These are phyloP conservation scores for Coemansia sp. DNA, from an alignment of 192 early-diverging fungal genomes.

Conservation along the genomic window DNA sequence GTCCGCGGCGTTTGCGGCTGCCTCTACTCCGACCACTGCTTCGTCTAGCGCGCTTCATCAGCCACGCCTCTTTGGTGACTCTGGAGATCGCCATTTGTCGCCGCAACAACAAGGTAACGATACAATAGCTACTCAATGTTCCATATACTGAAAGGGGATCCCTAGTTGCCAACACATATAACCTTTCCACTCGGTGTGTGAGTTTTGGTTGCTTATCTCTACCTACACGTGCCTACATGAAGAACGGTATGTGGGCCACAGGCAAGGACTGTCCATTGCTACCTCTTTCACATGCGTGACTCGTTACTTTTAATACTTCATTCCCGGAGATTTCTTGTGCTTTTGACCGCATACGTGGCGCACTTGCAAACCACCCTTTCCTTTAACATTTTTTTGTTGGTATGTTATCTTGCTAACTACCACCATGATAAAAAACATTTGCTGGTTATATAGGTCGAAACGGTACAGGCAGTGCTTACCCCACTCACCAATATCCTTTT, in stretches of 20 bases:
- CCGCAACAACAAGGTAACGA: slow-evolving; percentile 23
- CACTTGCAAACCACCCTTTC: slow-evolving; percentile 6
- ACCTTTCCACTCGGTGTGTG: neutral
- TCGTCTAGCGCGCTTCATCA: slow-evolving; percentile 9
- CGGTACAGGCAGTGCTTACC: slow-evolving; percentile 39
- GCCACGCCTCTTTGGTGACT: slow-evolving; percentile 31
- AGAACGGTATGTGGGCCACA: neutral
- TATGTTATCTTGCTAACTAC: neutral
- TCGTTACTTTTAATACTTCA: neutral
- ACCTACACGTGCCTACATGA: neutral
- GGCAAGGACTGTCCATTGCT: too few species aligned
- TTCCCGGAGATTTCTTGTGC: neutral
- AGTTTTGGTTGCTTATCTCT: neutral
- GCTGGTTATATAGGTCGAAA: slow-evolving; percentile 26
- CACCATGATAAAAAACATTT: neutral
- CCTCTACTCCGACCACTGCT: slow-evolving; percentile 1
- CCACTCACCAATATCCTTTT: slow-evolving; percentile 41
- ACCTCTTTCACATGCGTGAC: neutral
- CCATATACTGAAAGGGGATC: too few species aligned
- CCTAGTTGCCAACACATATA: too few species aligned
- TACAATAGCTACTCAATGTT: neutral
- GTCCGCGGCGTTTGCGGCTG: slow-evolving; percentile 42
- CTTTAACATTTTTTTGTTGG: neutral
- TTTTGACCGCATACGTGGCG: slow-evolving; percentile 16
- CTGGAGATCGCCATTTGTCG: slow-evolving; percentile 15